Percentiles rank a stretch among this genome's conserved stretches.
phyloP scores from a whole-genome alignment of 805 yeast species.

The Monosporozyma yasuniensis region DNA sequence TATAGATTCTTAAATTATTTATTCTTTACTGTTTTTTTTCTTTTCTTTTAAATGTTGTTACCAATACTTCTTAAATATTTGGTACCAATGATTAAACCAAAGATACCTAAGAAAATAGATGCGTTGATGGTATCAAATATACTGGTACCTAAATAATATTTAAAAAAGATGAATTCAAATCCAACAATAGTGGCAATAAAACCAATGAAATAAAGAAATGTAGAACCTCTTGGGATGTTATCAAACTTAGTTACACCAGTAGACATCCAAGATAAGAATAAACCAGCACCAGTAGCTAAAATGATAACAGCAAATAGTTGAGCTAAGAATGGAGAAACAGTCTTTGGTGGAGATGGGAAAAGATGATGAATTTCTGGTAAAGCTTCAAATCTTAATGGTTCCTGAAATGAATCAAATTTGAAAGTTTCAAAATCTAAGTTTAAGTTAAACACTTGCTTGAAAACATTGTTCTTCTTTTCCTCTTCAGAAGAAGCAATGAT shows the following conservation, averaged over 20 bases:
- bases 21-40: background rate
- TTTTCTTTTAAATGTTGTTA: slow-evolving; percentile 6
- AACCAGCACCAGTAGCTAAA: slow-evolving; percentile 33
- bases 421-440: slow-evolving; percentile 4
- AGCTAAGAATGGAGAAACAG: slow-evolving; percentile 46
- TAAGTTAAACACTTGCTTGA: slow-evolving; percentile 16
- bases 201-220: slow-evolving; percentile 16
- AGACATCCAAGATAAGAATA: slow-evolving; percentile 38
- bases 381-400: slow-evolving; percentile 33
- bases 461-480: slow-evolving; percentile 9
- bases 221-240: slow-evolving; percentile 21
- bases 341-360: slow-evolving; percentile 47
- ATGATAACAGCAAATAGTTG: slow-evolving; percentile 40
- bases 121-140: slow-evolving; percentile 26
- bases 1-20: background rate
- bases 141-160: slow-evolving; percentile 26
- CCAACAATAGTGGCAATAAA: slow-evolving; percentile 21
- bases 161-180: slow-evolving; percentile 24
- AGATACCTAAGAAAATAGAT: slow-evolving; percentile 37
- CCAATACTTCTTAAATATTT: slow-evolving; percentile 46
- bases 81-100: slow-evolving; percentile 55
- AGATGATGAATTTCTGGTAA: slow-evolving; percentile 55
- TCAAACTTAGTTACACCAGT: slow-evolving; percentile 22
- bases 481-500: slow-evolving; percentile 13
- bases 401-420: slow-evolving; percentile 5